Percentiles rank a stretch among this genome's conserved stretches.
Conservation (phyloP, 2,329 filamentous ascomycete genomes). For the Alternaria triticimaculans region DNA sequence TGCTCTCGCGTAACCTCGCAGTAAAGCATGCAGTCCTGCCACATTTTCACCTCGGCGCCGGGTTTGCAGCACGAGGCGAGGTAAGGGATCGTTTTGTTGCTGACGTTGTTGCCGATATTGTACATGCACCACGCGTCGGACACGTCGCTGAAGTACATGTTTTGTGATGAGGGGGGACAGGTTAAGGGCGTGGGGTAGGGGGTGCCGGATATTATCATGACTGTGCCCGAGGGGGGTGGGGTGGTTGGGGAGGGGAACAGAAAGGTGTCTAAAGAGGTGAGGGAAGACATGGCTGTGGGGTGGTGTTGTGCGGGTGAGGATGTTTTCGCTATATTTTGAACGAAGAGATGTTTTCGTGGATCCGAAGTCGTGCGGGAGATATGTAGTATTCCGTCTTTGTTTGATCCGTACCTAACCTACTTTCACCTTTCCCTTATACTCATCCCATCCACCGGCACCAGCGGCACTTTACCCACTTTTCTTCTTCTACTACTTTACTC, state of each 20-base stretch:
- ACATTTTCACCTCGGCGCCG: neutral
- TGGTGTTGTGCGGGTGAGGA: neutral
- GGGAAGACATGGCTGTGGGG: neutral
- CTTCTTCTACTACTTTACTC: neutral
- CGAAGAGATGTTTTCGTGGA: neutral
- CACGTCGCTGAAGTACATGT: neutral
- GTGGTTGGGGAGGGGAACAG: neutral
- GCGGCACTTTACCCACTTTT: neutral
- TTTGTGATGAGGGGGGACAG: neutral
- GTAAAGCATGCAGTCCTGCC: neutral
- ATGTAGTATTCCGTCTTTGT: neutral
- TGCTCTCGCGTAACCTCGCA: neutral
- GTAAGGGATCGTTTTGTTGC: neutral
- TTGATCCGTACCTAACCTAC: neutral
- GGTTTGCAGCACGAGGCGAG: neutral
- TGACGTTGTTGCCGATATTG: rapidly evolving
- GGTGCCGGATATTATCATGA: neutral
- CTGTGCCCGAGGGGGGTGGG: neutral
- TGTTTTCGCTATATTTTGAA: neutral
- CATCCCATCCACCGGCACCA: neutral
- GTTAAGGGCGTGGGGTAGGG: neutral
- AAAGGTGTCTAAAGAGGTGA: neutral
- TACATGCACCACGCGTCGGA: neutral
- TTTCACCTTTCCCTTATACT: neutral
- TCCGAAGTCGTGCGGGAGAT: neutral